Evolutionary conservation across 495 filamentous ascomycete genomes (phyloP).

Genomic region (Neurospora sp.): DNA sequence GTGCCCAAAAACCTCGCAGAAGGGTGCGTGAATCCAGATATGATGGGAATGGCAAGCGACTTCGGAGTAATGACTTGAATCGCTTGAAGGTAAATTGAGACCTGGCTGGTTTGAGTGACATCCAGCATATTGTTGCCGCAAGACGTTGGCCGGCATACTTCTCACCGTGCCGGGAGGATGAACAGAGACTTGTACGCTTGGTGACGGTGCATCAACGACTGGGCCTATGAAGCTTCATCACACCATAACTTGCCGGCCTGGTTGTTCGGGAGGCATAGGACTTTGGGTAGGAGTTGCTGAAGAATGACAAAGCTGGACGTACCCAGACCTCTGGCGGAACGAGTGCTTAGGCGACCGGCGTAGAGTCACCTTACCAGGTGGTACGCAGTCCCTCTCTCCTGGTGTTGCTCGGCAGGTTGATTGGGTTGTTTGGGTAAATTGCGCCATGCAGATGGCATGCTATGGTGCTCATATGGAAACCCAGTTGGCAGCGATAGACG

Average conservation of each 20-base stretch:
- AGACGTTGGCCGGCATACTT: background rate
- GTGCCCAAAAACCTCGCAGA: background rate
- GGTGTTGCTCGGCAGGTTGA: constrained; percentile 1
- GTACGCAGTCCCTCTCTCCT: background rate
- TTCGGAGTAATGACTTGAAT: background rate
- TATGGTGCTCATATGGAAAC: background rate
- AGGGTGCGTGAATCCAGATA: background rate
- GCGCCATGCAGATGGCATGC: constrained; percentile 8
- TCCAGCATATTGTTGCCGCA: background rate
- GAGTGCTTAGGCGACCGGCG: background rate
- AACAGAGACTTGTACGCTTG: background rate
- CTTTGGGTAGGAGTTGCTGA: background rate
- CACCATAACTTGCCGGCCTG: background rate
- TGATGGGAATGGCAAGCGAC: background rate
- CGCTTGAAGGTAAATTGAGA: background rate
- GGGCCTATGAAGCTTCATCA: background rate
- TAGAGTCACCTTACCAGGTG: background rate
- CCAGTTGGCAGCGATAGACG: background rate
- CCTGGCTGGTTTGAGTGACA: background rate
- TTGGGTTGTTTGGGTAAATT: constrained; percentile 17
- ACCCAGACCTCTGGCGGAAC: background rate
- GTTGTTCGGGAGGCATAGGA: background rate
- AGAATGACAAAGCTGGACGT: background rate
- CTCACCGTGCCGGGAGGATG: background rate
- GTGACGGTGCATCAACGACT: background rate